Evolutionary conservation across 495 filamentous ascomycete genomes (phyloP).

Genomic region (Aspergillus funiculosus): DNA sequence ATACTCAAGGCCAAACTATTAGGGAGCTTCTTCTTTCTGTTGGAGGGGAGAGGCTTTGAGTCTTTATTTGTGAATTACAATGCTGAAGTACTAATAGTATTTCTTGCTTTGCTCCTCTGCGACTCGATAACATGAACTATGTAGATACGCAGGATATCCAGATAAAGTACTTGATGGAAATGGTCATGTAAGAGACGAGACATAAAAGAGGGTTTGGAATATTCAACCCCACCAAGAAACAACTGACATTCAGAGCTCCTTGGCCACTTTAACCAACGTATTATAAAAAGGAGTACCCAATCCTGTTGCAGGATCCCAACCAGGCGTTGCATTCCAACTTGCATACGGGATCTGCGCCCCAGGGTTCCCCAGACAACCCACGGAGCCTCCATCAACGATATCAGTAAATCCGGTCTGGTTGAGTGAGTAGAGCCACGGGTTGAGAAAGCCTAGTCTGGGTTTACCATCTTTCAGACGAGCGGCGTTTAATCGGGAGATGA

Average conservation of each 20-base stretch:
- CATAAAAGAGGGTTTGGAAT: too few relatives aligned
- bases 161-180: too few relatives aligned
- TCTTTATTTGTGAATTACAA: too few relatives aligned
- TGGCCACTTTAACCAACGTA: slow-evolving; percentile 21
- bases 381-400: slow-evolving; percentile 49
- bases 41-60: too few relatives aligned
- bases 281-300: slow-evolving; percentile 30
- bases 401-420: slow-evolving; percentile 48
- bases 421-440: slow-evolving; percentile 56
- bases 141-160: too few relatives aligned
- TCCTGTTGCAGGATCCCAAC: slow-evolving; percentile 44
- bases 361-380: slow-evolving; percentile 43
- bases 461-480: slow-evolving; percentile 44
- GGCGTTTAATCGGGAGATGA: slow-evolving; percentile 55
- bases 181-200: too few relatives aligned
- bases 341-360: slow-evolving; percentile 43
- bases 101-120: too few relatives aligned
- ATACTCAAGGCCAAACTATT: too few relatives aligned
- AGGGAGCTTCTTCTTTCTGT: too few relatives aligned
- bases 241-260: background rate
- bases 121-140: too few relatives aligned
- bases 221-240: background rate
- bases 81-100: too few relatives aligned
- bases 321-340: slow-evolving; percentile 53
- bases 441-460: slow-evolving; percentile 55